Conservation (phyloP, 306 rosid genomes). For the Cucurbita ficifolia region DNA sequence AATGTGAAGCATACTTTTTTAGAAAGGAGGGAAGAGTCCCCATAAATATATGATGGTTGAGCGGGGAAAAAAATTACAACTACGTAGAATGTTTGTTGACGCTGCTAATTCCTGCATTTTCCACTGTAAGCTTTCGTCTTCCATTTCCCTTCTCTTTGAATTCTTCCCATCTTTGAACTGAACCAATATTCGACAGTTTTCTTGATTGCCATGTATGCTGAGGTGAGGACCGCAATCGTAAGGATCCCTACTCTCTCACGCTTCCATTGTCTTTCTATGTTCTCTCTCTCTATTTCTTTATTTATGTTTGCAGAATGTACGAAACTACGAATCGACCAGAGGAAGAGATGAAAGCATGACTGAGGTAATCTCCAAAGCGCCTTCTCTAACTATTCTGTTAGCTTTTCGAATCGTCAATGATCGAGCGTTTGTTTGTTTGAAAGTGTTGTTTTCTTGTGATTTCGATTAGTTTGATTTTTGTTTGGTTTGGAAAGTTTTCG, state of each 20-base stretch:
- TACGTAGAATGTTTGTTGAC: not conserved
- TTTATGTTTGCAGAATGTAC: not conserved
- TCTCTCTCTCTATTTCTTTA: not conserved
- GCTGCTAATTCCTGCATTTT: not conserved
- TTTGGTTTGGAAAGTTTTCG: not conserved
- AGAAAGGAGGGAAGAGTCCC: not conserved
- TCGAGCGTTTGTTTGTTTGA: not conserved
- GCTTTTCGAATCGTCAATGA: not conserved
- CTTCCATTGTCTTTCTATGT: not conserved
- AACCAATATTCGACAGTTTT: not conserved
- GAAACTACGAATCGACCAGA: not conserved
- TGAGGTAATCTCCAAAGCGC: not conserved
- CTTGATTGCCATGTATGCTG: not conserved
- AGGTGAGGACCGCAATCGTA: not conserved
- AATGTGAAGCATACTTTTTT: not conserved
- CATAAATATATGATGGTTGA: not conserved
- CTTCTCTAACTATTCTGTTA: not conserved
- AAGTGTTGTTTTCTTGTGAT: not conserved
- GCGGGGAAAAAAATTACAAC: not conserved
- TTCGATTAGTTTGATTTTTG: not conserved
- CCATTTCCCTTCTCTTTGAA: not conserved
- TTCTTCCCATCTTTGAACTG: not conserved
- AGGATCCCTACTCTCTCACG: not conserved
- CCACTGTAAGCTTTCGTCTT: not conserved
- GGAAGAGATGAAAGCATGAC: not conserved